Base-by-base conservation (phyloP, 768 basidiomycete species). In the Cystobasidium ongulense region DNA sequence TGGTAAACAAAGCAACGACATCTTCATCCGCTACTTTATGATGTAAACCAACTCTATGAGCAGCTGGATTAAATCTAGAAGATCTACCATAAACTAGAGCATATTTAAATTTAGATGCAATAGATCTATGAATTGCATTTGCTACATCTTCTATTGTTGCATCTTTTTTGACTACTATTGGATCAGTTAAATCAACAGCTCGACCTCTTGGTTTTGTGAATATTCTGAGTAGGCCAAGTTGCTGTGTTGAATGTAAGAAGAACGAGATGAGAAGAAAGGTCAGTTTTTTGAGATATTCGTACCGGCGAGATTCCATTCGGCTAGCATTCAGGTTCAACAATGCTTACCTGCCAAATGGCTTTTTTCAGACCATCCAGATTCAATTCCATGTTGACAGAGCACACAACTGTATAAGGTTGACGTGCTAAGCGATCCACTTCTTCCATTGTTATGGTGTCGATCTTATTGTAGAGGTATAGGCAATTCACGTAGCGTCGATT, bases 151-250 rank as follows among this genome's bases (percentile, higher is more conserved):
- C 94, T 63, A 98, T 89, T 1, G 91, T 93, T 1, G 95, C 92
- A 0, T 95, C 96, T 80, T 87, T 89, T 74, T 95, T 85, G 74
- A 97, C 81, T 72, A 83, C 83, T 62, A 98, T 87, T 29, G 96
- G 96, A 81, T 99, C 96, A 0, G 84, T 82, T 15, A 99, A 82
- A 80, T 98, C 96, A 1, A 96, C 94, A 76, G 90, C 90, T 35
- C 85, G 90, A n/a, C 95, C 96, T 53, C 96, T 86, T 81, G 94
- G 94, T 83, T 99, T 99, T 1, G 96, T 99, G 81, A 97, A 99
- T 54, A 99, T 87, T 79, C 93, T 94, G 68, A 89, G 89, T 7
- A 91, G 85, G 65, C 85, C 83, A n/a, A 92, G 85, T 73, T 89
- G 86, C 57, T 64, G 29, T 53, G 73, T 17, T n/a, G 72, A 59